These are phyloP conservation scores for Rhododendron ferrugineum DNA, from an alignment of 148 eudicot genomes.

Conservation along the genomic window DNA sequence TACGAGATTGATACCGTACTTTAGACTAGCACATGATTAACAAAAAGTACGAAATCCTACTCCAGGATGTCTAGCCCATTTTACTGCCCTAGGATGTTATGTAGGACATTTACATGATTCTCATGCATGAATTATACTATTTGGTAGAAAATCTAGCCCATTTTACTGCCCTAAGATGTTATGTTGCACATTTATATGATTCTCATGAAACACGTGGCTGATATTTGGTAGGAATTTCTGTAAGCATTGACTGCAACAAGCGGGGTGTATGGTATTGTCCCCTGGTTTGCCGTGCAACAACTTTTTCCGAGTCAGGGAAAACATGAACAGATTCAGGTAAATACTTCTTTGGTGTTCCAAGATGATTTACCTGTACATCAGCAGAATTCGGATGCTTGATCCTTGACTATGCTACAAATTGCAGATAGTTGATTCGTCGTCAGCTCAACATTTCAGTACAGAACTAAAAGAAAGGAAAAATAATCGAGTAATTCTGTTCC, in stretches of 20 bases:
- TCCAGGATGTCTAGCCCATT: background rate
- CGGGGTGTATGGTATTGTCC: background rate
- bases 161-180: background rate
- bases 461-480: background rate
- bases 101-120: background rate
- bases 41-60: background rate
- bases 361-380: slow-evolving; percentile 66
- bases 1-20: background rate
- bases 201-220: background rate
- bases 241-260: background rate
- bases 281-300: background rate
- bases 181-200: background rate
- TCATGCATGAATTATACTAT: background rate
- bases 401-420: slow-evolving; percentile 69
- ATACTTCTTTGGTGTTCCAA: slow-evolving; percentile 2
- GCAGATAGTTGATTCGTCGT: slow-evolving; percentile 8
- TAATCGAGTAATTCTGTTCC: background rate
- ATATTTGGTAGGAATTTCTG: background rate
- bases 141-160: background rate
- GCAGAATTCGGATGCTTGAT: slow-evolving; percentile 59
- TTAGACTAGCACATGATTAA: background rate
- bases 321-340: background rate
- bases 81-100: background rate
- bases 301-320: background rate
- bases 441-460: slow-evolving; percentile 12